These are phyloP conservation scores for Astraeus odoratus DNA, from an alignment of 768 basidiomycete genomes.

Conservation along the genomic window DNA sequence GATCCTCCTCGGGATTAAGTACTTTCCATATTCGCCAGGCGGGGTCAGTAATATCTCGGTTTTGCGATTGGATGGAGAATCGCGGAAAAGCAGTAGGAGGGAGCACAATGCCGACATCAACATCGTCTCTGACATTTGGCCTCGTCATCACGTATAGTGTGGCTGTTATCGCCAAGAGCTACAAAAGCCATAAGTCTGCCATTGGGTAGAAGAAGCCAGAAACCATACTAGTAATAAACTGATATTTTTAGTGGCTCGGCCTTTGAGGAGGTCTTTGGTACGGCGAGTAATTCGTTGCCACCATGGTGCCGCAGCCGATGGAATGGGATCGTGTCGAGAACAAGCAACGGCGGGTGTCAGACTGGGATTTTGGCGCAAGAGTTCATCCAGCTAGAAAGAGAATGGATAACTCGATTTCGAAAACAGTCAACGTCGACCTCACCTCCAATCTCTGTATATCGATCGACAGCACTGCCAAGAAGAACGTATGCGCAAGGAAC, in stretches of 20 bases:
- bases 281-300: constrained; percentile 22
- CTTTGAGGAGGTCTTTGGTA: constrained; percentile 43
- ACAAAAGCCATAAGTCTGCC: constrained; percentile 5
- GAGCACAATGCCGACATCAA: constrained; percentile 13
- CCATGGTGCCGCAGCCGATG: constrained; percentile 22
- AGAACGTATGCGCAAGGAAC: constrained; percentile 96
- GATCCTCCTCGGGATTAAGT: constrained; percentile 61
- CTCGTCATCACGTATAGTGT: constrained; percentile 70
- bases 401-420: constrained; percentile 2
- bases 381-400: constrained; percentile 63
- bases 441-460: constrained; percentile 92
- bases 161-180: constrained; percentile 75
- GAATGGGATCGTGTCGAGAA: constrained; percentile 17
- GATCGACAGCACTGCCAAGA: constrained; percentile 89
- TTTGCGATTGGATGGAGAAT: constrained; percentile 25
- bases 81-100: constrained; percentile 26
- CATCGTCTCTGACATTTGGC: constrained; percentile 33
- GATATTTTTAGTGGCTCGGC: constrained; percentile 69
- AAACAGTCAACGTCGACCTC: constrained; percentile 13
- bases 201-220: not conserved
- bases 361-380: constrained; percentile 66
- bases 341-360: constrained; percentile 39
- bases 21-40: constrained; percentile 71
- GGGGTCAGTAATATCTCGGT: constrained; percentile 34
- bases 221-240: constrained; percentile 67